Evolutionary conservation across 108 stramenopile species (phyloP).

Genomic region (Phaeodactylum tricornutum): DNA sequence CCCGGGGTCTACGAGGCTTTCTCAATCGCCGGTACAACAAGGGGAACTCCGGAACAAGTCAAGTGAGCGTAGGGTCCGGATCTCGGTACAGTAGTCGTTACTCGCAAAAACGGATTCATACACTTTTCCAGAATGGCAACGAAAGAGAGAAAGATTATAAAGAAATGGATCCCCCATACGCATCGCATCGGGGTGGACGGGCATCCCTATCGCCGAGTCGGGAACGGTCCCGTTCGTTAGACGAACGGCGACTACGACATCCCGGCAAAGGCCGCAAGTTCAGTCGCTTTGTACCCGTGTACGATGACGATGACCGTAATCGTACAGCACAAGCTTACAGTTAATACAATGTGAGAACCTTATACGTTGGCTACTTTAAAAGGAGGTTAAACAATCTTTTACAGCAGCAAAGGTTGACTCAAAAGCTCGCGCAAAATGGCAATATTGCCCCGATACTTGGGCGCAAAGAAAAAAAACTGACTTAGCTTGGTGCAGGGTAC

Average conservation of each 20-base stretch:
- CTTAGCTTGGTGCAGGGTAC: too few species aligned
- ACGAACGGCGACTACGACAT: slow-evolving; percentile 13
- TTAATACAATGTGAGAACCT: too few species aligned
- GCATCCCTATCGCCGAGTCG: neutral
- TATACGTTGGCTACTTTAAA: too few species aligned
- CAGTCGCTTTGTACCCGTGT: slow-evolving; percentile 22
- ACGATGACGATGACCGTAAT: slow-evolving; percentile 18
- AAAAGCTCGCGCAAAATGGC: too few species aligned
- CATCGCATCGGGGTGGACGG: neutral
- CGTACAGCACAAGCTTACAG: too few species aligned
- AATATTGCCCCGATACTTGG: too few species aligned
- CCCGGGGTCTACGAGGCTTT: neutral
- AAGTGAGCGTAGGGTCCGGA: neutral
- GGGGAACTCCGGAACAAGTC: neutral
- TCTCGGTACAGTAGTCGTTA: neutral
- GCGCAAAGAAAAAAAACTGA: too few species aligned
- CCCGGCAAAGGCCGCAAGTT: slow-evolving; percentile 27
- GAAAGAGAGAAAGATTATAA: neutral
- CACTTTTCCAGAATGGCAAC: neutral
- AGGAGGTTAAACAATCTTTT: too few species aligned
- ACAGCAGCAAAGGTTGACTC: too few species aligned
- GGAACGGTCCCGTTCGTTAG: slow-evolving; percentile 12
- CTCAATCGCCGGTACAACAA: neutral
- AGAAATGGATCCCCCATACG: neutral
- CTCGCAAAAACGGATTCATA: too few species aligned